These are phyloP conservation scores for Corchorus olitorius DNA, from an alignment of 345 rosid genomes.

Conservation along the genomic window DNA sequence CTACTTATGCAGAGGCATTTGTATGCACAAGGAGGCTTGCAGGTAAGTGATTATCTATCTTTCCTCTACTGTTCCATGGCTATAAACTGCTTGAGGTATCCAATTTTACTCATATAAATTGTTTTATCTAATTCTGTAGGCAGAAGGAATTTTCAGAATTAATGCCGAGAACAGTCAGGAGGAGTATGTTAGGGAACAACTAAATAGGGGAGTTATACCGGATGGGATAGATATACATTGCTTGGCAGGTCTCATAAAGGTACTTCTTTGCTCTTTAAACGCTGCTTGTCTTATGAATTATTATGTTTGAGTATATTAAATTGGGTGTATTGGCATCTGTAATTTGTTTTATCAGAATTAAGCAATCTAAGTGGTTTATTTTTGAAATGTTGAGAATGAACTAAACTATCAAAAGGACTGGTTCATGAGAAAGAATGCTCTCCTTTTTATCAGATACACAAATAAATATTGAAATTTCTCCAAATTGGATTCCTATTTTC, in stretches of 20 bases:
- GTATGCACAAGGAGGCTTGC: conserved; percentile 83
- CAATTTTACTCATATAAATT: conserved; percentile 4
- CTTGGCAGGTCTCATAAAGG: conserved; percentile 98
- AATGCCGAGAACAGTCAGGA: conserved; percentile 91
- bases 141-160: conserved; percentile 95
- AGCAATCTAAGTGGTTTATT: neutral
- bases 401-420: neutral
- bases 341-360: neutral
- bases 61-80: conserved; percentile 1
- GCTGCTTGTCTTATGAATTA: neutral
- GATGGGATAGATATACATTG: conserved; percentile 84
- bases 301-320: neutral
- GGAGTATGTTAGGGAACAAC: conserved; percentile 82
- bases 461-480: neutral
- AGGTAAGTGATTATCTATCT: conserved; percentile 40
- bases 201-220: conserved; percentile 81
- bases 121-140: conserved; percentile 42
- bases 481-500: neutral
- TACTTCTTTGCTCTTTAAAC: conserved; percentile 22
- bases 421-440: neutral
- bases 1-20: conserved; percentile 81
- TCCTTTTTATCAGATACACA: neutral
- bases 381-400: neutral
- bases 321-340: neutral
- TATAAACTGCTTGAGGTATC: conserved; percentile 4